A percentile compares a stretch with the other conserved stretches of the same genome.
These are phyloP conservation scores for Ophiosphaerella herpotricha DNA, from an alignment of 2,329 filamentous ascomycete species.

Conservation along the genomic window DNA sequence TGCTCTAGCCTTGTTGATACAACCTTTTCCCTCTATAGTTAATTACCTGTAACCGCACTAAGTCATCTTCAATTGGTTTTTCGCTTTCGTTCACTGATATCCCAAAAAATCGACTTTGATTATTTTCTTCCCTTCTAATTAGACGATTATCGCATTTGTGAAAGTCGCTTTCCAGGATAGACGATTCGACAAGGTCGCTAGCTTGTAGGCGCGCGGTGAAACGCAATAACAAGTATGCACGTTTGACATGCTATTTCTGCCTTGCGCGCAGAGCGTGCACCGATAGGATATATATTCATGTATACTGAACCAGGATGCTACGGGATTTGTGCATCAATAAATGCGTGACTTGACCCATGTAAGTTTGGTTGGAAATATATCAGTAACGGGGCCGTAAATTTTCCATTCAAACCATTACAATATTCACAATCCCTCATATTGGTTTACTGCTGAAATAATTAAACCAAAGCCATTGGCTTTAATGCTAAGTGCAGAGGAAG, in stretches of 20 bases:
- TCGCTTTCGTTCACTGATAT: slow-evolving; percentile 26
- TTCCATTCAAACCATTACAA: too few relatives aligned
- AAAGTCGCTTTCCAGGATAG: slow-evolving; percentile 27
- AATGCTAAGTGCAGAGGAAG: too few relatives aligned
- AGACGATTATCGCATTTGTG: slow-evolving; percentile 32
- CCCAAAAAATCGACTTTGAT: slow-evolving; percentile 25
- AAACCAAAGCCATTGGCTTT: too few relatives aligned
- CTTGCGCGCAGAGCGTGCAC: too few relatives aligned
- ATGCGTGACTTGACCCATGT: too few relatives aligned
- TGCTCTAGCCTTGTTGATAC: slow-evolving; percentile 33
- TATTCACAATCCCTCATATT: too few relatives aligned
- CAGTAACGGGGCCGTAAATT: too few relatives aligned
- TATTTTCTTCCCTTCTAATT: slow-evolving; percentile 21
- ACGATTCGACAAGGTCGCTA: slow-evolving; percentile 23
- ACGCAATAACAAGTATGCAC: slow-evolving; percentile 10
- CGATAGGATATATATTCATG: slow-evolving; percentile 24
- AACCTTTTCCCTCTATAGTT: slow-evolving; percentile 25
- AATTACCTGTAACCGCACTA: slow-evolving; percentile 41
- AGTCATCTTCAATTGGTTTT: slow-evolving; percentile 34
- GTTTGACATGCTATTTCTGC: too few relatives aligned
- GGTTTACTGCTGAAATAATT: too few relatives aligned
- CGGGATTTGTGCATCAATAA: too few relatives aligned
- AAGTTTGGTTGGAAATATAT: too few relatives aligned
- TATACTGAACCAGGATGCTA: too few relatives aligned
- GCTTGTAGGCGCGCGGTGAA: slow-evolving; percentile 26